Base-by-base conservation (phyloP, 768 basidiomycete genomes). In the Russula griseocarnosa region DNA sequence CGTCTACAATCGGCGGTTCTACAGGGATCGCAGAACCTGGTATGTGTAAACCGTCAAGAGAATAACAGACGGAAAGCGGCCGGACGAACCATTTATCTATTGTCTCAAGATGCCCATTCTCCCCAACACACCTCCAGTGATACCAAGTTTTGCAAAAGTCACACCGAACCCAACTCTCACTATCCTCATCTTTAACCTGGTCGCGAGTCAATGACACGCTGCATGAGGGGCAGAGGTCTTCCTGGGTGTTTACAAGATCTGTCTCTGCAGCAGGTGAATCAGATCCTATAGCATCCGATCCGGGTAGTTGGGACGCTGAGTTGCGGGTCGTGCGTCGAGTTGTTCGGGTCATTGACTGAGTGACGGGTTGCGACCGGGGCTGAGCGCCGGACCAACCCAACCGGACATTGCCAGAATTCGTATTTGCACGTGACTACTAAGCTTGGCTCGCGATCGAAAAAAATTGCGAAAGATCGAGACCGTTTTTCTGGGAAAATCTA, bases 111-210 rank as follows among this genome's bases (percentile, higher is more conserved):
- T 86, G 85, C 44, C 79, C 80, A 16, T 82, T 83, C 50, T 85
- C 81, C 28, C 88, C 87, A 16, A 82, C 87, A 74, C 90, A 92
- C 63, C 82, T 78, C 88, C 90, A 93, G 71, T 92, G 90, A 72
- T 85, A 92, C 90, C 90, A 92, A 34, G 77, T 81, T 74, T 86
- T 87, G 78, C 89, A 92, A 24, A 81, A 81, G 70, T 92, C 91
- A 72, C 92, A 94, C 66, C 85, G 77, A 61, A 94, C 85, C 92
- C 92, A 94, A 69, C 78, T 84, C 67, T 90, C 88, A 72, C 87
- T 86, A 66, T 83, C 81, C 57, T 75, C 78, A 24, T 55, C 62
- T 34, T 64, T 66, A 13, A 55, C 38, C 16, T 40, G 14, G 38
- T 65, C 40, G 56, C 59, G 32, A 26, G 66, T 50, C 75, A 77